Percentiles rank a stretch among this genome's conserved stretches.
Conservation (phyloP, 1,284 basidiomycete genomes). For the Rhodotorula sp. region DNA sequence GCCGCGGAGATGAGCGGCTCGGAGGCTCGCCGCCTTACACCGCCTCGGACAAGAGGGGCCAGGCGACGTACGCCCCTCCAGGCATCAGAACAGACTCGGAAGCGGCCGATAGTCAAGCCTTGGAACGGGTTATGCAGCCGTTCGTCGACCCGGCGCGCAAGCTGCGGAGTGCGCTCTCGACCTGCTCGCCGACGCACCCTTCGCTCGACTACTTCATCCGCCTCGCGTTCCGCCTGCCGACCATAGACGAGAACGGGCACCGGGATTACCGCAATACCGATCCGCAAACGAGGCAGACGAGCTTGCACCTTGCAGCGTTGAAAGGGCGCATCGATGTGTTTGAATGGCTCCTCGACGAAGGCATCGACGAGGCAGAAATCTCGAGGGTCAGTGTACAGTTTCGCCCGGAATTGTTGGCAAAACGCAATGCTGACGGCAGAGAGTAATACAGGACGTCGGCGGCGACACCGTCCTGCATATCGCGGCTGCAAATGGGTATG, state of each 20-base stretch:
- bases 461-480: constrained; percentile 37
- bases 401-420: not conserved
- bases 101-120: too few species aligned
- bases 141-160: constrained; percentile 8
- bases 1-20: too few species aligned
- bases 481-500: constrained; percentile 26
- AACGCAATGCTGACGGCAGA: too few species aligned
- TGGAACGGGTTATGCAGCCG: not conserved
- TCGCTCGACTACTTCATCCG: constrained; percentile 26
- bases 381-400: constrained; percentile 65
- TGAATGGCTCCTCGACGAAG: constrained; percentile 70
- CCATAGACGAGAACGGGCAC: constrained; percentile 9
- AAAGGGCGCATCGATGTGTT: constrained; percentile 84
- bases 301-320: constrained; percentile 81
- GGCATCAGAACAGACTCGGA: too few species aligned
- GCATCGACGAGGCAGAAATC: constrained; percentile 86
- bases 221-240: constrained; percentile 20
- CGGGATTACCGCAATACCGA: constrained; percentile 82
- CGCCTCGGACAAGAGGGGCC: too few species aligned
- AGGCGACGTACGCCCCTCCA: too few species aligned
- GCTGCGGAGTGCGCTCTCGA: constrained; percentile 24
- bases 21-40: too few species aligned
- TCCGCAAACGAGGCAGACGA: constrained; percentile 67
- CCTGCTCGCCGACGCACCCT: not conserved
- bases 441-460: constrained; percentile 20